Conservation (phyloP, 352 stramenopile species). For the Globisporangium recalcitrans region DNA sequence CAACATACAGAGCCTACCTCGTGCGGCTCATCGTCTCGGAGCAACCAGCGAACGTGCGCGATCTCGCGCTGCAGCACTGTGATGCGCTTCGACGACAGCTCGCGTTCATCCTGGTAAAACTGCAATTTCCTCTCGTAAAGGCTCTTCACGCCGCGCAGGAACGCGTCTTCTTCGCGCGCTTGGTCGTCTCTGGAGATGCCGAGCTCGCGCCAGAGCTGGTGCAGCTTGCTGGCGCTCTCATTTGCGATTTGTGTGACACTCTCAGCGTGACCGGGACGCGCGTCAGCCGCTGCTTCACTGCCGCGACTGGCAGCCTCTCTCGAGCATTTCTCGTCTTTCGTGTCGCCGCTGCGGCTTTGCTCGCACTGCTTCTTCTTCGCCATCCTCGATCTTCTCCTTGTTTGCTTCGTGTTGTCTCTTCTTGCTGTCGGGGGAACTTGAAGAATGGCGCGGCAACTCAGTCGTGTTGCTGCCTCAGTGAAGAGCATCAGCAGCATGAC, state of each 20-base stretch:
- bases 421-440: background rate
- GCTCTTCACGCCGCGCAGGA: constrained; percentile 3
- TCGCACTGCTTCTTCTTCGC: background rate
- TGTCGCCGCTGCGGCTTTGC: background rate
- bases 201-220: constrained; percentile 29
- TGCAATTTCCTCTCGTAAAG: constrained; percentile 12
- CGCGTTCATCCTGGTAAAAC: constrained; percentile 17
- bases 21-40: constrained; percentile 28
- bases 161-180: constrained; percentile 21
- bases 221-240: constrained; percentile 19
- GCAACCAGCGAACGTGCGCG: constrained; percentile 25
- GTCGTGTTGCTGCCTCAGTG: background rate
- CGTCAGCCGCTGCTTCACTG: background rate
- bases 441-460: background rate
- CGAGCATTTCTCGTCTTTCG: too few relatives aligned
- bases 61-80: constrained; percentile 28
- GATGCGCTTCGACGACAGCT: constrained; percentile 20
- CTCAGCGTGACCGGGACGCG: background rate
- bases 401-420: background rate
- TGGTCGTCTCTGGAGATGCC: constrained; percentile 27
- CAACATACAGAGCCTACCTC: background rate
- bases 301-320: background rate
- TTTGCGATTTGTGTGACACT: constrained; percentile 3
- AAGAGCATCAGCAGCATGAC: background rate
- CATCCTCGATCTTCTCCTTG: background rate